Conservation (phyloP, 768 basidiomycete genomes). For the Rhizopogon rudus region DNA sequence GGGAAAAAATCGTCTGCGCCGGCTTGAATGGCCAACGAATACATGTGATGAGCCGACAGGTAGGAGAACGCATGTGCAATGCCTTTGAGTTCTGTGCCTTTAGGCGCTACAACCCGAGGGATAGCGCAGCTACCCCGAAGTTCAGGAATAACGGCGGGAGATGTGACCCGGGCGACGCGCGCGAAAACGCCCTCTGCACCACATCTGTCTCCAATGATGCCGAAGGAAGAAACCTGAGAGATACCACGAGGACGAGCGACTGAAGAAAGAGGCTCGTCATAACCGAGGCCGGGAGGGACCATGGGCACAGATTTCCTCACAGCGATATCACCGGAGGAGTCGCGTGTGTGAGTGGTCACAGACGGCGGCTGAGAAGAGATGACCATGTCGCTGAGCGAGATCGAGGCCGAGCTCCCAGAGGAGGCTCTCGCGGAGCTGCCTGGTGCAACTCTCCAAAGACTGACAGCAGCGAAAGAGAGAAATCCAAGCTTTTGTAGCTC, state of each 20-base stretch:
- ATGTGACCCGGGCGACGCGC: neutral
- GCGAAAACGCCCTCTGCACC: slow-evolving; percentile 15
- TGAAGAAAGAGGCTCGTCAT: neutral
- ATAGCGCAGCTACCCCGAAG: neutral
- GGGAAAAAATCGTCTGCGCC: slow-evolving; percentile 3
- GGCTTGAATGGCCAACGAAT: slow-evolving; percentile 1
- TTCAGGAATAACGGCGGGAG: neutral
- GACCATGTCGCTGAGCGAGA: neutral
- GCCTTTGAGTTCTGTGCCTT: neutral
- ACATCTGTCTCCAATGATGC: slow-evolving; percentile 10
- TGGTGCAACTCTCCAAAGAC: neutral
- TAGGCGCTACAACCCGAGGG: neutral
- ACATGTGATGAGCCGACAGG: slow-evolving; percentile 1
- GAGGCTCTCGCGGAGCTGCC: neutral
- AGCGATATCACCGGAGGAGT: neutral
- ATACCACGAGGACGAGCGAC: neutral
- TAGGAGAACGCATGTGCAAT: slow-evolving; percentile 1
- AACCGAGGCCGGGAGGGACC: slow-evolving; percentile 2
- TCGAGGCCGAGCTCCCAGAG: slow-evolving; percentile 1
- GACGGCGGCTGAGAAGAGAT: neutral
- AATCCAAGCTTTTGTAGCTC: neutral
- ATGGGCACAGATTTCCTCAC: slow-evolving; percentile 1
- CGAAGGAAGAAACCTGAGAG: neutral
- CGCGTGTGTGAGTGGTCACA: neutral
- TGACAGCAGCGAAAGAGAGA: neutral